Base-by-base conservation (phyloP, 257 asterid species). In the Nicotiana sylvestris region DNA sequence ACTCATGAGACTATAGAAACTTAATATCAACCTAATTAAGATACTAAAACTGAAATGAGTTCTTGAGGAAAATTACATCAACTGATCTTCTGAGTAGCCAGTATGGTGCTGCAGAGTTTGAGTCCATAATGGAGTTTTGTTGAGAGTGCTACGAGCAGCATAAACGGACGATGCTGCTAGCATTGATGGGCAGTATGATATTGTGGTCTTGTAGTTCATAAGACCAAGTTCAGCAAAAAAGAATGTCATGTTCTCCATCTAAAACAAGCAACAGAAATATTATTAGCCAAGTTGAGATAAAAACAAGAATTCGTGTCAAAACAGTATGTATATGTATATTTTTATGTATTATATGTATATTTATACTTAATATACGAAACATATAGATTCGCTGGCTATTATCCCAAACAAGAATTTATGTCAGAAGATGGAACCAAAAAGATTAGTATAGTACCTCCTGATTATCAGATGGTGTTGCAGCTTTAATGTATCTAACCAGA, bases 211-310 rank as follows among this genome's bases (percentile, higher is more conserved):
- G 86, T 95, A 95, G 90, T 85, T 89, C 78, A 85, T 85, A 81
- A 93, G 56, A 3, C 98, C 99, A 46, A 92, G 93, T 81, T 95
- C 99, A 16, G 91, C 94, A 56, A 84, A 88, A 92, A 95, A 95
- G 79, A 86, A 91, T 0, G 86, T 80, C 97, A 93, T 90, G 81
- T 90, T 89, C 83, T 91, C 97, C 87, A 92, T 83, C 98, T 94
- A 29, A 25, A 49, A 5, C 49, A 43, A 43, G 49, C 60, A 74
- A 25, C 39, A 49, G 21, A 49, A 8, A 6, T 37, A 27, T 21
- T 46, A 11, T 70, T 43, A 43, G 78, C 37, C 18, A 66, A 21
- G 4, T 51, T 11, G 57, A 51, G 13, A 51, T 13, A 51, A 51
- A 51, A 11, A 29, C 16, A 13, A 51, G 5, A 51, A 53, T 53